Conservation (phyloP, 2,329 filamentous ascomycete species). For the Myotisia sp. region DNA sequence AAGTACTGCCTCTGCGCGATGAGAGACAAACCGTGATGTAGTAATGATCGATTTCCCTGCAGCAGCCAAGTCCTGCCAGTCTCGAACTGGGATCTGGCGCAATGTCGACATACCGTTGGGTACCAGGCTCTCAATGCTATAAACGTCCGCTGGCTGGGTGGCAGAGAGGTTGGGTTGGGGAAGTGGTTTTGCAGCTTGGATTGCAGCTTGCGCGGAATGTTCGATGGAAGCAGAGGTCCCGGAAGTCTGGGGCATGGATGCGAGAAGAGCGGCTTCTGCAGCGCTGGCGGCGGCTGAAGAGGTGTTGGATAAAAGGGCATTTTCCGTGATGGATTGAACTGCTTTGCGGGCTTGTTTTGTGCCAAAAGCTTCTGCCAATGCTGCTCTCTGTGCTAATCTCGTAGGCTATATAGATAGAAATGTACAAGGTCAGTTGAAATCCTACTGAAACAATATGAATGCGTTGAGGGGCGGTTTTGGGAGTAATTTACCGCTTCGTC, state of each 20-base stretch:
- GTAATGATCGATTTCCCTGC: slow-evolving; percentile 24
- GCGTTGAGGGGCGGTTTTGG: background rate
- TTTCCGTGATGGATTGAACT: slow-evolving; percentile 34
- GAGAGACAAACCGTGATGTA: slow-evolving; percentile 32
- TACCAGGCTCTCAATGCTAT: slow-evolving; percentile 30
- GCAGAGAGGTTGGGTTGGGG: slow-evolving; percentile 31
- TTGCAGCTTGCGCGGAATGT: slow-evolving; percentile 26
- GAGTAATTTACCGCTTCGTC: slow-evolving; percentile 11
- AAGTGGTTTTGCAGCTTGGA: slow-evolving; percentile 34
- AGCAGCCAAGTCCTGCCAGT: slow-evolving; percentile 29
- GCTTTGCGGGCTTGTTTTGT: slow-evolving; percentile 38
- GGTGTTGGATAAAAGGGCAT: slow-evolving; percentile 32
- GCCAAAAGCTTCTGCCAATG: slow-evolving; percentile 36
- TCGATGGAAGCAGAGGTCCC: slow-evolving; percentile 20
- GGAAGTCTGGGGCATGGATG: slow-evolving; percentile 26
- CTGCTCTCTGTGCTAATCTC: slow-evolving; percentile 26
- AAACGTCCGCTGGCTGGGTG: slow-evolving; percentile 33
- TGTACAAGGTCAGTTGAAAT: background rate
- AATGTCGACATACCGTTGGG: slow-evolving; percentile 30
- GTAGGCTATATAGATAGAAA: slow-evolving; percentile 18
- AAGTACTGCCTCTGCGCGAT: slow-evolving; percentile 28
- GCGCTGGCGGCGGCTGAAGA: slow-evolving; percentile 23
- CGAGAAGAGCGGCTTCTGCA: slow-evolving; percentile 31
- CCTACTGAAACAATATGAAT: slow-evolving; percentile 10
- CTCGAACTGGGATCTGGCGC: slow-evolving; percentile 28